A percentile compares a stretch with the other conserved stretches of the same genome.
Conservation (phyloP, 1,139 yeast species). For the Suhomyces wounanorum region DNA sequence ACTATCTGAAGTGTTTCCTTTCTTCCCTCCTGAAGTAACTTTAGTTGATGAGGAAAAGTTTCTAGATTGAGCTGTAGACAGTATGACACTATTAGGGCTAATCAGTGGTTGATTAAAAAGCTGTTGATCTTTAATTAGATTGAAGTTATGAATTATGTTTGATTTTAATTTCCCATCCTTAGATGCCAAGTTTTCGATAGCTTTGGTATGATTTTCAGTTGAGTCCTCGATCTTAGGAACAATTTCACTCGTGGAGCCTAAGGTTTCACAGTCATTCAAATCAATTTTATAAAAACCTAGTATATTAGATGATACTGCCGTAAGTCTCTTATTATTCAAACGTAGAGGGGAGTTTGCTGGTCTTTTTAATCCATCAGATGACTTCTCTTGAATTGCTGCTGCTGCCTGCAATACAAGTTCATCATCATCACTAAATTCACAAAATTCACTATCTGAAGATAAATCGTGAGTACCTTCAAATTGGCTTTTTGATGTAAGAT, state of each 20-base stretch:
- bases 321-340: background rate
- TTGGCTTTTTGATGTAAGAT: background rate
- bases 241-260: background rate
- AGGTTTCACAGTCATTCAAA: constrained; percentile 3
- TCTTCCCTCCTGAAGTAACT: constrained; percentile 7
- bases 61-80: constrained; percentile 1
- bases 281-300: constrained; percentile 10
- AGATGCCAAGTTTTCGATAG: background rate
- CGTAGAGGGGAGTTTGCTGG: constrained; percentile 5
- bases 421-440: constrained; percentile 17
- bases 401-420: constrained; percentile 13
- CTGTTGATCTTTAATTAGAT: background rate
- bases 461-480: background rate
- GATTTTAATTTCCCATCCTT: background rate
- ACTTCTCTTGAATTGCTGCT: constrained; percentile 1
- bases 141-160: background rate
- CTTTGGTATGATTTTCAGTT: background rate
- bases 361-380: constrained; percentile 1
- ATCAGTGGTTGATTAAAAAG: background rate
- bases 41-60: constrained; percentile 11
- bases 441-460: constrained; percentile 8
- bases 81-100: background rate
- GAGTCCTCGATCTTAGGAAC: background rate
- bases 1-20: constrained; percentile 2
- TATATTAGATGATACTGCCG: constrained; percentile 4